Base-by-base conservation (phyloP, 2,329 filamentous ascomycete species). In the Aspergillus calidoustus region DNA sequence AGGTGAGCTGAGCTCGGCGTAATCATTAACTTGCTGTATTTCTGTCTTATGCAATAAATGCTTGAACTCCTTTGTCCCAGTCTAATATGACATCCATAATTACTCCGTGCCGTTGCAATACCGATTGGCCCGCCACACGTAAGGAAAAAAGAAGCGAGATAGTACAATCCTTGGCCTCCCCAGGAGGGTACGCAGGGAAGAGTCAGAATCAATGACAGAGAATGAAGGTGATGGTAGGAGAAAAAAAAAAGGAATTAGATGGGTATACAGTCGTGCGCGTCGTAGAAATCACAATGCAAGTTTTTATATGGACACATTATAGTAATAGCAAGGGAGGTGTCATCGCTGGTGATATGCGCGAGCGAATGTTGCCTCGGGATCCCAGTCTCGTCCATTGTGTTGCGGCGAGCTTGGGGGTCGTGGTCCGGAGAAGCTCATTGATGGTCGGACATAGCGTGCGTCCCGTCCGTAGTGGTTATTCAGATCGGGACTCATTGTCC, bases 381-480 rank as follows among this genome's bases (percentile, higher is more conserved):
- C 74, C 77, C 77, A 79, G 3, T 75, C 76, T 34, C 70, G 72
- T 4, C 61, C 64, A 6, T 34, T 19, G 49, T 41, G 52, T 19
- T 70, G 68, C 1, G 68, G 61, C 22, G 71, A 67, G 28, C 68
- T 76, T 15, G 80, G 80, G 11, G 80, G 77, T 52, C 79, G 76
- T 7, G 82, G 82, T 7, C 74, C 74, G 0, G 81, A 83, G 68
- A 83, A 84, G 54, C 81, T 83, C 67, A 81, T 71, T 4, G 76
- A 75, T 0, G 82, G 82, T 34, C 76, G 80, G 48, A 76, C 73
- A 66, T 83, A 85, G 61, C 77, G 76, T 23, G 80, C 78, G 60
- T 82, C 80, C 8, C 75, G 74, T 23, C 76, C 78, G 63, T 79
- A 79, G 58, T 77, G 61, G 22, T 44, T 56, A 30, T 34, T 62